Conservation (phyloP, 1,284 basidiomycete species). For the Pseudozyma hubeiensis region DNA sequence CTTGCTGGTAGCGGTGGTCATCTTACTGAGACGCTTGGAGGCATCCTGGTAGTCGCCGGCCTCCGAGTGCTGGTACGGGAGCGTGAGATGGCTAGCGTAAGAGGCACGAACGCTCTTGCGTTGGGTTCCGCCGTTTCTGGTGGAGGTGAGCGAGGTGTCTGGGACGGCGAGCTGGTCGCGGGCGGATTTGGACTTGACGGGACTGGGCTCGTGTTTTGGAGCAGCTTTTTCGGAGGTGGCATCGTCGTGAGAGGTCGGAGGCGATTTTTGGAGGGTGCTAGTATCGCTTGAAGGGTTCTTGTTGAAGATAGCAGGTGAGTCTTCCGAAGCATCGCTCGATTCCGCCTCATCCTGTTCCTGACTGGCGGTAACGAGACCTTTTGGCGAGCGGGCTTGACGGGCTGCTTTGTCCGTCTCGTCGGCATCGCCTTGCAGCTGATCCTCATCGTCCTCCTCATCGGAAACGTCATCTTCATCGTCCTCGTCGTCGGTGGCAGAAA, state of each 20-base stretch:
- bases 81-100: conserved; percentile 43
- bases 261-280: conserved; percentile 39
- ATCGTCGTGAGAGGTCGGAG: conserved; percentile 48
- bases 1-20: conserved; percentile 25
- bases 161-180: conserved; percentile 21
- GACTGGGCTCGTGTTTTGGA: conserved; percentile 10
- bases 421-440: background rate
- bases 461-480: conserved; percentile 16
- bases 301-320: conserved; percentile 33
- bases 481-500: conserved; percentile 10
- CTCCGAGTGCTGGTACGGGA: conserved; percentile 43
- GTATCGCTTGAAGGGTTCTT: conserved; percentile 21
- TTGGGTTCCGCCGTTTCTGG: conserved; percentile 10
- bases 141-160: conserved; percentile 18
- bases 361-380: conserved; percentile 13
- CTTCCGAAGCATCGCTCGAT: conserved; percentile 28
- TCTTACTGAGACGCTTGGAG: conserved; percentile 35
- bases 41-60: conserved; percentile 33
- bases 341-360: conserved; percentile 5
- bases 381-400: background rate
- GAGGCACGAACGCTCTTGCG: conserved; percentile 23
- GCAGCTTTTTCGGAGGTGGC: conserved; percentile 7
- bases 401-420: conserved; percentile 16
- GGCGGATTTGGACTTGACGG: conserved; percentile 10
- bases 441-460: conserved; percentile 7